A percentile compares a stretch with the other conserved stretches of the same genome.
Conservation (phyloP, 1,139 yeast species). For the Taphrina pruni region DNA sequence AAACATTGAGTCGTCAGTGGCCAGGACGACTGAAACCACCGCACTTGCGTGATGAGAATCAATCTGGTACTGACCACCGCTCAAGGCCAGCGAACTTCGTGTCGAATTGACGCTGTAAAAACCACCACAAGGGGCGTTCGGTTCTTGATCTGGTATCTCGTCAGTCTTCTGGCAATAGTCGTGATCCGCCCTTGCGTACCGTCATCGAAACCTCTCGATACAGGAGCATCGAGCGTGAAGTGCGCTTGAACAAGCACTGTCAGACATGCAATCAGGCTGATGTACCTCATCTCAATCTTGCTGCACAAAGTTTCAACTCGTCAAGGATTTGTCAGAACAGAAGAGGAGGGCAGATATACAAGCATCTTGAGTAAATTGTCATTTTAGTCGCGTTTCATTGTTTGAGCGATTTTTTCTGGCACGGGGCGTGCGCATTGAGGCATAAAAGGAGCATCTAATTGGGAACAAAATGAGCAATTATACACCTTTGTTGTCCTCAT, state of each 20-base stretch:
- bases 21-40: slow-evolving; percentile 16
- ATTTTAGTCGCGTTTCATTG: not conserved
- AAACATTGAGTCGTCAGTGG: slow-evolving; percentile 17
- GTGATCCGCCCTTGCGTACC: not conserved
- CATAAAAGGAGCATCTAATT: slow-evolving; percentile 4
- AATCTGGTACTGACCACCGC: slow-evolving; percentile 32
- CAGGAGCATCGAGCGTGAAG: slow-evolving; percentile 33
- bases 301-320: too few species aligned
- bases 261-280: slow-evolving; percentile 1
- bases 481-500: too few species aligned
- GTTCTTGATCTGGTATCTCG: slow-evolving; percentile 2
- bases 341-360: too few species aligned
- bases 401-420: slow-evolving; percentile 1
- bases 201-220: slow-evolving; percentile 31
- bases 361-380: too few species aligned
- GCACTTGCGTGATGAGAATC: slow-evolving; percentile 33
- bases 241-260: slow-evolving; percentile 13
- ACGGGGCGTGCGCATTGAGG: slow-evolving; percentile 1
- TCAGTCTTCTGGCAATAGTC: not conserved
- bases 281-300: not conserved
- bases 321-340: too few species aligned
- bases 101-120: slow-evolving; percentile 21
- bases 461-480: slow-evolving; percentile 13
- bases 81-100: slow-evolving; percentile 9
- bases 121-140: slow-evolving; percentile 35